Base-by-base conservation (phyloP, 805 yeast species). In the Kuraishia floccosa region DNA sequence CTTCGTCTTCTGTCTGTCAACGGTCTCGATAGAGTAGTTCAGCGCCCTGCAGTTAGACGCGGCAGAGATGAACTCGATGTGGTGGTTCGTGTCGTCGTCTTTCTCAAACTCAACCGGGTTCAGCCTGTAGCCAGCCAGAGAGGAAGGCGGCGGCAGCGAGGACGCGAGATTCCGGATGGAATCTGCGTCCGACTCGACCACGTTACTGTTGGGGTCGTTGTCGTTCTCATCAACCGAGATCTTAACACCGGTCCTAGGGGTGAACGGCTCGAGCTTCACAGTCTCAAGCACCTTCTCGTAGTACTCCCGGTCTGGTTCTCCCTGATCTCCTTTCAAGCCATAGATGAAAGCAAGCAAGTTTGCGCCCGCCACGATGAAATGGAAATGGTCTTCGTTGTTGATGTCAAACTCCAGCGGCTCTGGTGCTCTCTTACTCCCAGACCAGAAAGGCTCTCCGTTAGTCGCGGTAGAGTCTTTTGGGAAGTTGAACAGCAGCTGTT, bases 351-450 rank as follows among this genome's bases (percentile, higher is more conserved):
- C 97, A 46, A 87, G 76, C 42, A 91, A 67, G 50, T 85, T 84
- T 2, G 98, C 97, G 33, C 79, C 97, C 11, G 83, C 94, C 33
- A 76, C 76, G 34, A 91, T 62, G 47, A 89, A 91, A 44, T 81
- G 72, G 52, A 77, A 69, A 53, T 89, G 96, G 44, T 84, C 81
- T 9, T 66, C 65, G 49, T 85, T 74, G 45, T 73, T 61, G 42
- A 80, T 65, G 49, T 86, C 89, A 51, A 91, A 86, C 10, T 41
- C 63, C 39, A 86, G 65, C n/a, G 95, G 84, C 27, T 67, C 71
- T 30, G 99, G 99, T 13, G 95, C 94, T 54, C 97, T 77, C 60
- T 91, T 91, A 21, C 97, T 91, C 34, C 96, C 96, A 14, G 94
- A 73, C 99, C 99, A 91, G 59, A 91, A 91, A 43, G 93, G 91